Conservation (phyloP, 2,329 filamentous ascomycete species). For the Fusarium torulosum region DNA sequence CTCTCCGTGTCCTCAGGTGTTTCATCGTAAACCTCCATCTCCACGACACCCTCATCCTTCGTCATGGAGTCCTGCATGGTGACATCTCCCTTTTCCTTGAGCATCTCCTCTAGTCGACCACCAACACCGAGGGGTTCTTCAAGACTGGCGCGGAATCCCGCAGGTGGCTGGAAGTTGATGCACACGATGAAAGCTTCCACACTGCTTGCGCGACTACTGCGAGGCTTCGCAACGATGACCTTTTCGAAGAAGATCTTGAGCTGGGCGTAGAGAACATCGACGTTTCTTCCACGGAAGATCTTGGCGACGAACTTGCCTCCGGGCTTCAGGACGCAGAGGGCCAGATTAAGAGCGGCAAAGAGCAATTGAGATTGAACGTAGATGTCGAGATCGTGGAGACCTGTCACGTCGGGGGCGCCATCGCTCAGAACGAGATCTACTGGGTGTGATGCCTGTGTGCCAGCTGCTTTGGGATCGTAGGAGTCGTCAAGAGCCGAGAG, state of each 20-base stretch:
- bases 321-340: constrained; percentile 89
- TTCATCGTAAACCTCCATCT: constrained; percentile 65
- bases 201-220: constrained; percentile 94
- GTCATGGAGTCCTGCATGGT: constrained; percentile 59
- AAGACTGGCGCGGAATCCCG: constrained; percentile 79
- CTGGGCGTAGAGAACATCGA: constrained; percentile 95
- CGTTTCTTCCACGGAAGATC: constrained; percentile 94
- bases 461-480: constrained; percentile 61
- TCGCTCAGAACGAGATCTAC: constrained; percentile 97
- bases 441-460: constrained; percentile 73
- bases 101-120: constrained; percentile 64
- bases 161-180: constrained; percentile 85
- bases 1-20: constrained; percentile 44
- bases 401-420: constrained; percentile 95
- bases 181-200: constrained; percentile 98
- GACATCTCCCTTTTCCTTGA: constrained; percentile 55
- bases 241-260: constrained; percentile 88
- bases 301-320: constrained; percentile 98
- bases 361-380: constrained; percentile 97
- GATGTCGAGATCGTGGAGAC: constrained; percentile 96
- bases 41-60: constrained; percentile 55
- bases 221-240: constrained; percentile 92
- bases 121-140: constrained; percentile 80
- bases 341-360: constrained; percentile 92
- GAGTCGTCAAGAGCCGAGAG: constrained; percentile 85